Percentiles rank a stretch among this genome's conserved stretches.
Conservation (phyloP, 495 filamentous ascomycete species). For the Chlorociboria aeruginascens region DNA sequence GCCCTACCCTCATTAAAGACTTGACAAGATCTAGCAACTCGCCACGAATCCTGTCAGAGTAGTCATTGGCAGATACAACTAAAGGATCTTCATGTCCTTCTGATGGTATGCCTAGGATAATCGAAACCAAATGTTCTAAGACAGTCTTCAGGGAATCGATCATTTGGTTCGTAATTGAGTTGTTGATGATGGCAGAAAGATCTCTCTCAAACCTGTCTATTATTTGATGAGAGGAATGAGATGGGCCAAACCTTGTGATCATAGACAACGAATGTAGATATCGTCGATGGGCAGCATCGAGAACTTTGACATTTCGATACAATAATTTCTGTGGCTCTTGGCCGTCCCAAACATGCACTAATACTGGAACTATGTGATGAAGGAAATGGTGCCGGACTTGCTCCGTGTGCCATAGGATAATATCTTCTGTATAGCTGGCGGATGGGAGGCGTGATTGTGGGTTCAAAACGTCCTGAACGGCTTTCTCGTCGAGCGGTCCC, state of each 20-base stretch:
- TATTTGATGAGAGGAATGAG: conserved; percentile 16
- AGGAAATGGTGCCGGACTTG: conserved; percentile 40
- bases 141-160: conserved; percentile 39
- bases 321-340: neutral
- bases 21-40: conserved; percentile 45
- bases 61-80: neutral
- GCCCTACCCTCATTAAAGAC: conserved; percentile 55
- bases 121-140: conserved; percentile 36
- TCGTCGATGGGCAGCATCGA: conserved; percentile 36
- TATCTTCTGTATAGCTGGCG: conserved; percentile 33
- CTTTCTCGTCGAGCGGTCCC: conserved; percentile 22
- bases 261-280: conserved; percentile 36
- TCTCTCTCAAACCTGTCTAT: conserved; percentile 42
- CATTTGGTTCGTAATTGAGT: conserved; percentile 46
- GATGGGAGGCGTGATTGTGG: conserved; percentile 26
- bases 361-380: conserved; percentile 36
- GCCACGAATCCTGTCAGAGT: conserved; percentile 32
- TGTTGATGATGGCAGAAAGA: conserved; percentile 53
- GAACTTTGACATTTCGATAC: conserved; percentile 27
- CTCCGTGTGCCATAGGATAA: conserved; percentile 38
- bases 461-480: conserved; percentile 29
- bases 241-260: conserved; percentile 27
- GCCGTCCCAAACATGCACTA: conserved; percentile 12
- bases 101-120: conserved; percentile 40
- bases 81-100: neutral